These are phyloP conservation scores for Diaporthe capsici DNA, from an alignment of 2,329 filamentous ascomycete species.

Conservation along the genomic window DNA sequence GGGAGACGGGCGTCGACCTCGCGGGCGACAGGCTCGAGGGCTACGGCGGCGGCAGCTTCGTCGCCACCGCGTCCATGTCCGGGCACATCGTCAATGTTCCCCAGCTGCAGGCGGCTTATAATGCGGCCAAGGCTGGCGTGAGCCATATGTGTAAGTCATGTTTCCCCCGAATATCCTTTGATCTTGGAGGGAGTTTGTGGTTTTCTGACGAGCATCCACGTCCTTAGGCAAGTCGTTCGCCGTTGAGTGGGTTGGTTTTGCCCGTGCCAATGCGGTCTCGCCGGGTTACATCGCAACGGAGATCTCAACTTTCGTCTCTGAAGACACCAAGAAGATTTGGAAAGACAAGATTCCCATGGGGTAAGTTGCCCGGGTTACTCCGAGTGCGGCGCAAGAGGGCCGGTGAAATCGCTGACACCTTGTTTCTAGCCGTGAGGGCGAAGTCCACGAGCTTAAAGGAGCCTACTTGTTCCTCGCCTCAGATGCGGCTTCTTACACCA, in stretches of 20 bases:
- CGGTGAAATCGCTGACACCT: slow-evolving; percentile 50
- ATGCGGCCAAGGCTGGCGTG: slow-evolving; percentile 78
- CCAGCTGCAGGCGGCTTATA: slow-evolving; percentile 80
- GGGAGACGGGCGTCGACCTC: slow-evolving; percentile 74
- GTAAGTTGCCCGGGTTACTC: slow-evolving; percentile 51
- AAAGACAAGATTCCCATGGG: slow-evolving; percentile 86
- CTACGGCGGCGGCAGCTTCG: slow-evolving; percentile 73
- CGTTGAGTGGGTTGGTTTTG: slow-evolving; percentile 83
- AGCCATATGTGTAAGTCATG: slow-evolving; percentile 49
- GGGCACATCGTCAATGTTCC: slow-evolving; percentile 79
- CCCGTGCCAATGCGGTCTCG: slow-evolving; percentile 79
- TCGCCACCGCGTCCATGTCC: slow-evolving; percentile 77
- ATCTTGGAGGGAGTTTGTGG: fast-evolving
- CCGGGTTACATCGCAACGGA: slow-evolving; percentile 84
- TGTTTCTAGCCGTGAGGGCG: slow-evolving; percentile 70
- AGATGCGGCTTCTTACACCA: slow-evolving; percentile 87
- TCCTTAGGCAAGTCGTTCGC: slow-evolving; percentile 72
- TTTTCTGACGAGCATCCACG: neutral
- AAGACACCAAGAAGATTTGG: slow-evolving; percentile 80
- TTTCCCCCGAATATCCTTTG: too few species aligned
- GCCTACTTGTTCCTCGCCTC: slow-evolving; percentile 86
- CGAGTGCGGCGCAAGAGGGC: neutral
- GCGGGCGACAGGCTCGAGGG: slow-evolving; percentile 73
- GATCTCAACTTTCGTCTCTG: slow-evolving; percentile 74
- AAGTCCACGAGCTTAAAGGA: slow-evolving; percentile 83